A percentile compares a stretch with the other conserved stretches of the same genome.
Conservation (phyloP, 2,329 filamentous ascomycete genomes). For the Orbilia oligospora region DNA sequence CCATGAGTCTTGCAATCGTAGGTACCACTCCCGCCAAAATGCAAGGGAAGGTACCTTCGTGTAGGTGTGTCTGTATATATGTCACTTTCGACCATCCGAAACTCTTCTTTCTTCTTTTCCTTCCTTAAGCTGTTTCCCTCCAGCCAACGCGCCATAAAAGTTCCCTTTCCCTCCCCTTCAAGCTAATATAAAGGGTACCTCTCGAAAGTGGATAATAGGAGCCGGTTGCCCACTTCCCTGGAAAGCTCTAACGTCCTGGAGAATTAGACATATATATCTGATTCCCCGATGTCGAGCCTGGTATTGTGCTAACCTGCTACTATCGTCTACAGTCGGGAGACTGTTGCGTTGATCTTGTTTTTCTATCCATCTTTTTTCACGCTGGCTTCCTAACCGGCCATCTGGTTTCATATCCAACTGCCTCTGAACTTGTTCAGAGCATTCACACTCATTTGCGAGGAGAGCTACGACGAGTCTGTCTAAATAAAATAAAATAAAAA, state of each 20-base stretch:
- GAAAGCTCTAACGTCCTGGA: slow-evolving; percentile 25
- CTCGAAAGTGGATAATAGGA: slow-evolving; percentile 55
- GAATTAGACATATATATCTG: no score
- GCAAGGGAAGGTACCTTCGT: slow-evolving; percentile 15
- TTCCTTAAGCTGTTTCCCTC: slow-evolving; percentile 61
- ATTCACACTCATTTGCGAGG: slow-evolving; percentile 60
- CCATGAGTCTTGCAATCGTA: slow-evolving; percentile 43
- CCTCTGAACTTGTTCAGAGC: slow-evolving; percentile 61
- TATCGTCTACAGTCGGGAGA: slow-evolving; percentile 55
- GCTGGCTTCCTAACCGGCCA: slow-evolving; percentile 53
- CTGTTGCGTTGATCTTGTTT: slow-evolving; percentile 59
- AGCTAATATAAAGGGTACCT: slow-evolving; percentile 59
- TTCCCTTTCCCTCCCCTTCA: slow-evolving; percentile 60
- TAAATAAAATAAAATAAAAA: slow-evolving; percentile 18
- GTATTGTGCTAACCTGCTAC: slow-evolving; percentile 42
- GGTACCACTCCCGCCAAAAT: slow-evolving; percentile 50
- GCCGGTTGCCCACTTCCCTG: slow-evolving; percentile 43
- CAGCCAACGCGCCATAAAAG: slow-evolving; percentile 59
- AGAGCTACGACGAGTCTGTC: slow-evolving; percentile 35
- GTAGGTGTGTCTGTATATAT: slow-evolving; percentile 28
- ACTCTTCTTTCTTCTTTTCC: slow-evolving; percentile 51
- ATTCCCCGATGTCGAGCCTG: slow-evolving; percentile 57
- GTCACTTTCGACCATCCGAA: slow-evolving; percentile 54
- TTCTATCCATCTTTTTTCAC: slow-evolving; percentile 33
- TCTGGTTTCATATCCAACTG: slow-evolving; percentile 57